Conservation (phyloP, 208 protist genomes). For the Naegleria gruberi region DNA sequence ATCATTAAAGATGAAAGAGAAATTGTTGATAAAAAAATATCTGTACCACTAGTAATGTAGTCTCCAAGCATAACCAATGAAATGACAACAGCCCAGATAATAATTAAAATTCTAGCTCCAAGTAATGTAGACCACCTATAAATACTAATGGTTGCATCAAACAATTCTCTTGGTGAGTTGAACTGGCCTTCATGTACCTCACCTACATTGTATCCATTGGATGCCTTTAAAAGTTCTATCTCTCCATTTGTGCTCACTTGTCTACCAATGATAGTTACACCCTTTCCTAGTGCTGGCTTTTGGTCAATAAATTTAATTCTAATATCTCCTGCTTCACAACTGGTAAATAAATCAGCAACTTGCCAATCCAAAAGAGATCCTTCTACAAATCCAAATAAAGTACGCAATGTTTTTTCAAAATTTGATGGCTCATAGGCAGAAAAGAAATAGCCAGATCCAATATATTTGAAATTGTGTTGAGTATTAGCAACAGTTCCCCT, state of each 20-base stretch:
- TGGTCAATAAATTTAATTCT: not conserved
- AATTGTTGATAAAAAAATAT: not conserved
- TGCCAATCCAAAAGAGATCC: slow-evolving; percentile 9
- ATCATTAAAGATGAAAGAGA: not conserved
- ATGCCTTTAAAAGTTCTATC: not conserved
- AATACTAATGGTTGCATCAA: not conserved
- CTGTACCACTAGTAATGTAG: not conserved
- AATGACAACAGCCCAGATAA: not conserved
- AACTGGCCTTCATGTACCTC: not conserved
- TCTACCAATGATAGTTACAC: not conserved
- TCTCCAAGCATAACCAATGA: not conserved
- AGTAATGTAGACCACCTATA: not conserved
- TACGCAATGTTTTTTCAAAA: not conserved
- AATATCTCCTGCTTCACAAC: slow-evolving; percentile 18
- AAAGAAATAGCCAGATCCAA: slow-evolving; percentile 18
- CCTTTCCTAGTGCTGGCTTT: not conserved
- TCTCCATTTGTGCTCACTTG: not conserved
- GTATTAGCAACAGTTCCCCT: not conserved
- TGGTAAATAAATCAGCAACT: not conserved
- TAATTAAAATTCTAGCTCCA: not conserved
- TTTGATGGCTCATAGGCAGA: not conserved
- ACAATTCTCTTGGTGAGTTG: not conserved
- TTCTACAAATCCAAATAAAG: not conserved
- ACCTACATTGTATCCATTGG: not conserved
- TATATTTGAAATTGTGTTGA: slow-evolving; percentile 15